Conservation (phyloP, 31 red algal species). For the Odonthalia washingtoniensis region DNA sequence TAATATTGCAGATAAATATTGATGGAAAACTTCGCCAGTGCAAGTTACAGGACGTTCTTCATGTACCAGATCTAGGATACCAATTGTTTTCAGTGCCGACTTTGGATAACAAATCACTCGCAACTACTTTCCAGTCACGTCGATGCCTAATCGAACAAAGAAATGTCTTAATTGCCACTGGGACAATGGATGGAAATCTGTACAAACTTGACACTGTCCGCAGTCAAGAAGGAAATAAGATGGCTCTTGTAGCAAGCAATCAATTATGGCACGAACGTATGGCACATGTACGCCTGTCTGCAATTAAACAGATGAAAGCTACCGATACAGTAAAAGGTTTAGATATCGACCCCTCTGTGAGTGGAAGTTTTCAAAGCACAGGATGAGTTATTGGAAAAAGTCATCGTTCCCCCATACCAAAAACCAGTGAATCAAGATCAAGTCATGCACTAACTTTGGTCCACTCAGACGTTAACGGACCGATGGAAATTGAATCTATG, state of each 20-base stretch:
- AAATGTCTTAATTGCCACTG: neutral
- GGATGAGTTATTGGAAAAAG: neutral
- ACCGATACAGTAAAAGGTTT: neutral
- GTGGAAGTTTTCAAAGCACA: neutral
- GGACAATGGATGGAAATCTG: neutral
- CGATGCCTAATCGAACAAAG: neutral
- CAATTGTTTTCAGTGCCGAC: neutral
- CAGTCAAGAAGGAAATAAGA: neutral
- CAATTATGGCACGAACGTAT: constrained; percentile 9
- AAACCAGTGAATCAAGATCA: neutral
- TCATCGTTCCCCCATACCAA: neutral
- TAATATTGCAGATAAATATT: neutral
- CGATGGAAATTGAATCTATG: neutral
- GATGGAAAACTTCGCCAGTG: neutral
- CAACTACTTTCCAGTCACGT: neutral
- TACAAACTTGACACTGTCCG: neutral
- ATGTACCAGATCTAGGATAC: neutral
- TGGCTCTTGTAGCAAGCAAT: neutral
- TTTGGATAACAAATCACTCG: neutral
- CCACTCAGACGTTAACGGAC: neutral
- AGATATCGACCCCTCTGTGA: neutral
- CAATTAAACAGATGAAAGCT: neutral
- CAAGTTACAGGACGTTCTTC: constrained; percentile 1
- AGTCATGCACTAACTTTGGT: neutral
- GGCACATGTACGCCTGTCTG: neutral